A percentile compares a stretch with the other conserved stretches of the same genome.
Conservation (phyloP, 805 yeast species). For the Nakazawaea holstii region DNA sequence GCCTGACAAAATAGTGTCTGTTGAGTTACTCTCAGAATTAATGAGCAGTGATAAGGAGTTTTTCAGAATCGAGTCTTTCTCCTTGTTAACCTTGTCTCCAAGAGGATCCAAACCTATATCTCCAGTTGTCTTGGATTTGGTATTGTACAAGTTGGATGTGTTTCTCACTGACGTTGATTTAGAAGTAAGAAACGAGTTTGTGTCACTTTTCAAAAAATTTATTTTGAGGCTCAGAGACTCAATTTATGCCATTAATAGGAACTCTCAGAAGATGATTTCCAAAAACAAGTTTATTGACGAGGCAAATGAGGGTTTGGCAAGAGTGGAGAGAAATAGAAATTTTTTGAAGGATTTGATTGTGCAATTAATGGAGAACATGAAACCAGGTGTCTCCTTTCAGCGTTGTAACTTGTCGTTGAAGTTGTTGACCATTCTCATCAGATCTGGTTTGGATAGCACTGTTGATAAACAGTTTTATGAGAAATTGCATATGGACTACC, state of each 20-base stretch:
- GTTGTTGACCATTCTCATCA: slow-evolving; percentile 39
- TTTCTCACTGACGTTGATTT: slow-evolving; percentile 62
- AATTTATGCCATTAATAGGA: slow-evolving; percentile 51
- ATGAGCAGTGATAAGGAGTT: slow-evolving; percentile 40
- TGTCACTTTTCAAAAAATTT: slow-evolving; percentile 57
- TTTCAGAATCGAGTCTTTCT: slow-evolving; percentile 49
- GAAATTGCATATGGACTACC: slow-evolving; percentile 41
- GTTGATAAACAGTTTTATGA: slow-evolving; percentile 33
- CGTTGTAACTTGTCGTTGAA: slow-evolving; percentile 43
- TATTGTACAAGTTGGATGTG: slow-evolving; percentile 39
- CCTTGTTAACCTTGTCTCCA: slow-evolving; percentile 55
- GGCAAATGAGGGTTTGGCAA: slow-evolving; percentile 23
- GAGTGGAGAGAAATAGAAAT: slow-evolving; percentile 25
- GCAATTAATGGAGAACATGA: slow-evolving; percentile 32
- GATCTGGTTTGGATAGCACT: slow-evolving; percentile 50
- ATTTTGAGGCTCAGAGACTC: slow-evolving; percentile 66
- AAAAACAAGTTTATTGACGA: slow-evolving; percentile 34
- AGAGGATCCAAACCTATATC: slow-evolving; percentile 58
- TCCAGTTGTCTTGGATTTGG: slow-evolving; percentile 32
- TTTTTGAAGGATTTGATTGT: slow-evolving; percentile 38
- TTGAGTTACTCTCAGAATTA: slow-evolving; percentile 30
- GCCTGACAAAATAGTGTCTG: slow-evolving; percentile 25
- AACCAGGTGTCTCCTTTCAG: slow-evolving; percentile 56
- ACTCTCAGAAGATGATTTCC: slow-evolving; percentile 34
- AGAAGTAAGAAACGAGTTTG: slow-evolving; percentile 62